Conservation (phyloP, 2,329 filamentous ascomycete species). For the Fusarium pseudograminearum region DNA sequence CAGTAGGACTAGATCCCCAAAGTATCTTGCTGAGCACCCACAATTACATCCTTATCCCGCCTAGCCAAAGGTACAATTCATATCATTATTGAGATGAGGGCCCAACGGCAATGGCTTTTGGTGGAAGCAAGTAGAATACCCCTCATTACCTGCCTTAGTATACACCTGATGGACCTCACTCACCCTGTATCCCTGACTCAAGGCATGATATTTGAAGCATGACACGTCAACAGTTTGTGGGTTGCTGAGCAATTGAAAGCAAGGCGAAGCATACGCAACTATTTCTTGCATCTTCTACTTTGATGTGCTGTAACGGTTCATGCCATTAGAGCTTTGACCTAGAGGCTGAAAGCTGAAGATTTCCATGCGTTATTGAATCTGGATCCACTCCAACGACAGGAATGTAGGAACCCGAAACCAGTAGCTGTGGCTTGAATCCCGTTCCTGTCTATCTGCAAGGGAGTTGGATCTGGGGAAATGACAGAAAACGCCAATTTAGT, state of each 20-base stretch:
- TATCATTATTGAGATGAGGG: background rate
- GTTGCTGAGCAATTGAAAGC: constrained; percentile 16
- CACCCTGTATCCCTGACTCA: background rate
- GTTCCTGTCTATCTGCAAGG: constrained; percentile 7
- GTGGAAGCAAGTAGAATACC: background rate
- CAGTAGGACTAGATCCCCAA: background rate
- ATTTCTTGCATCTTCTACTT: constrained; percentile 2
- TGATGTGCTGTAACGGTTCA: background rate
- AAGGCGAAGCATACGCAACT: constrained; percentile 1
- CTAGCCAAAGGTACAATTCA: too few species aligned
- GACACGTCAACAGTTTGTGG: constrained; percentile 23
- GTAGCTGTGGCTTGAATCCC: constrained; percentile 15
- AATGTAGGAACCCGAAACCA: constrained; percentile 20
- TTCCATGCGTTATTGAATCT: background rate
- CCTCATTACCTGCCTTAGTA: background rate
- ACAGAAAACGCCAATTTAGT: background rate
- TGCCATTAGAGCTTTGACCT: constrained; percentile 7
- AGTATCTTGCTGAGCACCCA: background rate
- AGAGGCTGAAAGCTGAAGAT: constrained; percentile 9
- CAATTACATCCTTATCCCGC: background rate
- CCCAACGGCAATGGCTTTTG: background rate
- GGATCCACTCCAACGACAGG: constrained; percentile 2
- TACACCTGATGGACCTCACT: background rate
- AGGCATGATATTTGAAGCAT: background rate
- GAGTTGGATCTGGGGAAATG: background rate